Base-by-base conservation (phyloP, 2,329 filamentous ascomycete species). In the Cercospora beticola region DNA sequence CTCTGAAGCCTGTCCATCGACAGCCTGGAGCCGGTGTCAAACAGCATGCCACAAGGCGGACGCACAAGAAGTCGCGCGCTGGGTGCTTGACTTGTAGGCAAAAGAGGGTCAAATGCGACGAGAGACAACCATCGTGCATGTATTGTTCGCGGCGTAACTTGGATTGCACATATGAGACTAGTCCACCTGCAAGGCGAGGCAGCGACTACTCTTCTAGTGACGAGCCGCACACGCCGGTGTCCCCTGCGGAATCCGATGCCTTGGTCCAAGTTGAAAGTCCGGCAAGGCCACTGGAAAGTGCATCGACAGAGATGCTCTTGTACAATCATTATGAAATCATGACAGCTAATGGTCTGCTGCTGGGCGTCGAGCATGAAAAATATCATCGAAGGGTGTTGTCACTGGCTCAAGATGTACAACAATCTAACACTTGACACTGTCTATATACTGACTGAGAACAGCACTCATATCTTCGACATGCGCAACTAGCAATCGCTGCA, bases 61-160 rank as follows among this genome's bases (percentile, higher is more conserved):
- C 67, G n/a, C 67, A 68, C 43, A 65, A 62, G 57, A 72, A 68
- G 65, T 72, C 70, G 36, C 70, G 70, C 14, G 66, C 65, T 10
- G 70, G 70, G 21, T 72, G 70, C 59, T 43, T 62, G 3, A 54
- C 57, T 10, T 72, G 70, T 63, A 70, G 66, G 36, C 31, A 57
- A 33, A 72, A 72, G 62, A 66, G 71, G 66, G 54, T 69, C 16
- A 66, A 66, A 40, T 69, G 68, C 36, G 68, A 69, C 58, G 68
- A 69, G 46, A 56, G 59, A 49, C 43, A 43, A 8, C 68, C 68
- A 2, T 18, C 49, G 3, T 67, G 68, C 46, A 64, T 61, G 16
- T 58, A 49, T 10, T 69, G 68, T 61, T 57, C 36, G 23, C 61
- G 65, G 14, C 36, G 58, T 14, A 36, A 59, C 18, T 12, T 69